phyloP scores from a whole-genome alignment of 192 early-diverging fungal genomes.

The Coemansia sp. region DNA sequence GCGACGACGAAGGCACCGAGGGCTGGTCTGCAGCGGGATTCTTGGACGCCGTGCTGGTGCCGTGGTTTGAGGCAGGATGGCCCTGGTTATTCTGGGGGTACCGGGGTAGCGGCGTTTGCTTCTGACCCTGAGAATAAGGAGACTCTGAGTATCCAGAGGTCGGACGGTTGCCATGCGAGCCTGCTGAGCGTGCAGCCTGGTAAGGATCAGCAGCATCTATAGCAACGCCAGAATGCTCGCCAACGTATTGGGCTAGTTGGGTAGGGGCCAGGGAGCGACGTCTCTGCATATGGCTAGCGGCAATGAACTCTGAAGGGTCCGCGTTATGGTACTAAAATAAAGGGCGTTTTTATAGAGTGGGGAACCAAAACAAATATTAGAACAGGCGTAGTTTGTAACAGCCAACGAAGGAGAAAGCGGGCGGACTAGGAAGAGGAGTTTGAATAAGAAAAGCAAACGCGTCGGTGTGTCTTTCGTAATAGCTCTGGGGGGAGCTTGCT shows the following conservation, averaged over 20 bases:
- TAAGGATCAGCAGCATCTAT: conserved; percentile 24
- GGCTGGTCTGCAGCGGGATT: conserved; percentile 1
- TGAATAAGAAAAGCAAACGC: not conserved
- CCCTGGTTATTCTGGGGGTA: conserved; percentile 13
- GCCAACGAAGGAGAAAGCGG: not conserved
- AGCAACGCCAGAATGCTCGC: conserved; percentile 19
- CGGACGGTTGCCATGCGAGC: conserved; percentile 19
- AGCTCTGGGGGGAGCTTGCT: no score
- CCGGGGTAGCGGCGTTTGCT: not conserved
- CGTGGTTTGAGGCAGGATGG: not conserved
- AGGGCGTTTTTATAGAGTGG: not conserved
- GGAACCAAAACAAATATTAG: not conserved
- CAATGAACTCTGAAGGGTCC: conserved; percentile 41
- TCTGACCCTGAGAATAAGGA: conserved; percentile 13
- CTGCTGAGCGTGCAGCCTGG: conserved; percentile 27
- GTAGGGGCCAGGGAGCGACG: conserved; percentile 44
- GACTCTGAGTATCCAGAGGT: conserved; percentile 24
- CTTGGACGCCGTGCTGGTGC: not conserved
- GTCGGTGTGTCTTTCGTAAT: no score
- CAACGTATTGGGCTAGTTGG: conserved; percentile 26
- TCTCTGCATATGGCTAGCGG: conserved; percentile 40
- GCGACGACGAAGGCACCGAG: not conserved
- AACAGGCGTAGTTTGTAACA: not conserved
- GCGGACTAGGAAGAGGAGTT: not conserved
- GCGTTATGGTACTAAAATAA: conserved; percentile 34